Evolutionary conservation across 2,329 filamentous ascomycete genomes (phyloP).

Genomic region (Alternaria metachromatica): DNA sequence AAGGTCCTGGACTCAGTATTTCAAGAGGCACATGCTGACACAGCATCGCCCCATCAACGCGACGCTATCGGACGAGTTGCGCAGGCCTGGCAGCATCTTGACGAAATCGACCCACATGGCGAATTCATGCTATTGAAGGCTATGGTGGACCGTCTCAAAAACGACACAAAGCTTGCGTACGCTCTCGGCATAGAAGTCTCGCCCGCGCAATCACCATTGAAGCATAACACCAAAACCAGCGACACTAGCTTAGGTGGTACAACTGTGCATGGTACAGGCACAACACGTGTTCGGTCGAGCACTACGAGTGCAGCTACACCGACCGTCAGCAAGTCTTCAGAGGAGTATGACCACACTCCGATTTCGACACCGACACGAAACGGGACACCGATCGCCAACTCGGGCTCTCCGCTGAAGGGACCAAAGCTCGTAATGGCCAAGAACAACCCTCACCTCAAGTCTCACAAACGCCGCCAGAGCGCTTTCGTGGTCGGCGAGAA

Average conservation of each 20-base stretch:
- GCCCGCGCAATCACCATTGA: constrained; percentile 30
- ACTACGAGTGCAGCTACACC: constrained; percentile 27
- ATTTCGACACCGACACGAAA: constrained; percentile 29
- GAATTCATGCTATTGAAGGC: constrained; percentile 83
- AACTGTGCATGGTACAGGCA: constrained; percentile 43
- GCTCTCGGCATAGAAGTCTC: constrained; percentile 51
- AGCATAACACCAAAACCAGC: constrained; percentile 41
- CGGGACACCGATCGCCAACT: constrained; percentile 34
- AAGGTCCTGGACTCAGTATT: constrained; percentile 84
- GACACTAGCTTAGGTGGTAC: constrained; percentile 43
- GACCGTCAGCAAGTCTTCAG: constrained; percentile 26
- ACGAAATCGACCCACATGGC: constrained; percentile 88
- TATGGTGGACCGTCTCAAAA: constrained; percentile 75
- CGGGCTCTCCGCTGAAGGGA: constrained; percentile 58
- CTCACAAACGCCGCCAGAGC: constrained; percentile 65
- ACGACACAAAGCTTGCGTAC: constrained; percentile 68
- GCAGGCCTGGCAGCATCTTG: constrained; percentile 83
- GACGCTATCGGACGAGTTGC: constrained; percentile 84
- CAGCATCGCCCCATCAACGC: constrained; percentile 70
- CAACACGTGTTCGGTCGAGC: constrained; percentile 43
- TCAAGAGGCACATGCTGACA: constrained; percentile 86
- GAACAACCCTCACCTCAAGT: constrained; percentile 84
- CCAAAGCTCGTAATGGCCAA: constrained; percentile 77
- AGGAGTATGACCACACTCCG: constrained; percentile 25
- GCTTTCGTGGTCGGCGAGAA: constrained; percentile 53